Percentiles rank a stretch among this genome's conserved stretches.
Evolutionary conservation across 192 early-diverging fungal genomes (phyloP).

Genomic region (Gonapodya prolifera): DNA sequence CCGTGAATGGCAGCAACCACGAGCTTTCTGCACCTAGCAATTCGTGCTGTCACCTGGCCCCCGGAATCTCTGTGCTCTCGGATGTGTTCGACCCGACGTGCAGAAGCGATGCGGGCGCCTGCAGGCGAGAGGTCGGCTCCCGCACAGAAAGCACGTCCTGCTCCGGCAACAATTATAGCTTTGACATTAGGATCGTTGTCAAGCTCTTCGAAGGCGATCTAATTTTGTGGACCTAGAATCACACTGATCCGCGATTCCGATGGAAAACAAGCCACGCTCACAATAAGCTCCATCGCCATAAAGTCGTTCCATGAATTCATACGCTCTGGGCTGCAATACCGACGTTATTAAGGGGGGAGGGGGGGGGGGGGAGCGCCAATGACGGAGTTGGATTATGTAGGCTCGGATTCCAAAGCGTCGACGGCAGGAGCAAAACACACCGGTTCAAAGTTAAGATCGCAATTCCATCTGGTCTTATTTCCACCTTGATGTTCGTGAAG

Average conservation of each 20-base stretch:
- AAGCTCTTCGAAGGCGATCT: constrained; percentile 1
- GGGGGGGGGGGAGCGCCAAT: background rate
- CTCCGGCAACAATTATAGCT: constrained; percentile 15
- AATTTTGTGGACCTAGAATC: no score
- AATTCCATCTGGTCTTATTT: background rate
- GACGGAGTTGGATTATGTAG: no score
- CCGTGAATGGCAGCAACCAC: constrained; percentile 20
- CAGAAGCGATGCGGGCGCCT: background rate
- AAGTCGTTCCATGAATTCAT: background rate
- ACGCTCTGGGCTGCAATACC: background rate
- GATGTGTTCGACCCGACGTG: background rate
- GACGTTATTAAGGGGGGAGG: background rate
- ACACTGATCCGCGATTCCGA: no score
- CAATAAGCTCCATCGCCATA: background rate
- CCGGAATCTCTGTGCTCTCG: constrained; percentile 13
- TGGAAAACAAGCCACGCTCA: background rate
- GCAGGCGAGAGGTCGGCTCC: constrained; percentile 8
- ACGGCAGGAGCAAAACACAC: background rate
- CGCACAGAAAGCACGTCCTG: constrained; percentile 12
- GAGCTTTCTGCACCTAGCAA: constrained; percentile 8
- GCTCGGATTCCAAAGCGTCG: no score
- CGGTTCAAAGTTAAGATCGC: background rate
- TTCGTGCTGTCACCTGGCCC: constrained; percentile 6
- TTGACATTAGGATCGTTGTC: constrained; percentile 14
- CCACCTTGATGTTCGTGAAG: background rate